Base-by-base conservation (phyloP, 129 eudicot genomes). In the Flaveria robusta region DNA sequence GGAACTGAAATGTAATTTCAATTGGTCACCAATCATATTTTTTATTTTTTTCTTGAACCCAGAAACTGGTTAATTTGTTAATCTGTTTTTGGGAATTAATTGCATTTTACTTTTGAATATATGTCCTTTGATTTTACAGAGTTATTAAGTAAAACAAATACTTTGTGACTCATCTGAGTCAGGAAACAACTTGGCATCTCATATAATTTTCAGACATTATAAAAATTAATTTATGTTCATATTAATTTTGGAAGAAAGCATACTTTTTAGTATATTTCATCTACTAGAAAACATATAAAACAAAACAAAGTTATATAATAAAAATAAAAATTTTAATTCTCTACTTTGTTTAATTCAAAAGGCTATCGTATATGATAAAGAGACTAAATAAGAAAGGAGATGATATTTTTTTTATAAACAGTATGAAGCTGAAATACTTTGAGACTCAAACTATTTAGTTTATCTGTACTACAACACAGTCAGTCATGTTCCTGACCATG, bases 381-480 rank as follows among this genome's bases (percentile, higher is more conserved):
- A 23, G 37, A 7, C 7, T 13, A 12, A 22, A 58, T 23, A 22
- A 23, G 16, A 58, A 23, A 23, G 31, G 7, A 12, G 2, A 3
- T 11, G 31, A 26, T 58, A 22, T 23, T 22, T 22, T 22, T 55
- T 58, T 23, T 58, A 9, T 22, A 56, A 56, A 56, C 14, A 56
- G 65, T 22, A 14, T 58, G 65, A 58, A 6, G 12, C 13, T 58
- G 16, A 58, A 26, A 10, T 22, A 10, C 23, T 18, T 58, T 20
- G 65, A 2, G 16, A 58, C 16, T 8, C 45, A 20, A 45, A 22
- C 6, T 16, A 56, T 23, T 22, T 58, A 11, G 19, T 14, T 22
- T 24, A 56, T 41, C n/a, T 39, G 15, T 43, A 15, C 39, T 72
- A 31, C 76, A 34, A 71, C 34, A 52, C 47, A n/a, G 20, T 71